These are phyloP conservation scores for Metschnikowia vanudenii DNA, from an alignment of 805 yeast genomes.

Conservation along the genomic window DNA sequence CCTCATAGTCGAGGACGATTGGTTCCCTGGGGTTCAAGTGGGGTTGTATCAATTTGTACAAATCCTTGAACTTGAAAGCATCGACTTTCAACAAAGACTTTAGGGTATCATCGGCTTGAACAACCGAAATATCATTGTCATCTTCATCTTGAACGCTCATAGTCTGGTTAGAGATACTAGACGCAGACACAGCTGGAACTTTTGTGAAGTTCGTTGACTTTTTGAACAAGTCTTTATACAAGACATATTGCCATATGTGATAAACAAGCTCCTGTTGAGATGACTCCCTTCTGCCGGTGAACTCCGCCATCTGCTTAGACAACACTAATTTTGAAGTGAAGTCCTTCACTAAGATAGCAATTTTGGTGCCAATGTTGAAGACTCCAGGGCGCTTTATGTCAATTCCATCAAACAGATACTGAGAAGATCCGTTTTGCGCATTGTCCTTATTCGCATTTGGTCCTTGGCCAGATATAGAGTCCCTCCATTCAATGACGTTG, in stretches of 20 bases:
- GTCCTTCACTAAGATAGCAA: slow-evolving; percentile 74
- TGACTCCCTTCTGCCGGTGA: slow-evolving; percentile 74
- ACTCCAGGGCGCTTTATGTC: slow-evolving; percentile 81
- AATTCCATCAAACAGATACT: slow-evolving; percentile 70
- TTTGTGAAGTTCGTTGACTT: slow-evolving; percentile 29
- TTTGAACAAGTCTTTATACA: slow-evolving; percentile 57
- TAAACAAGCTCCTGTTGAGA: slow-evolving; percentile 85
- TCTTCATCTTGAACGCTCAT: slow-evolving; percentile 23
- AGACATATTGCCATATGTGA: slow-evolving; percentile 74
- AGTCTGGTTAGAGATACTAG: slow-evolving; percentile 19
- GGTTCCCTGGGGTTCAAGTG: slow-evolving; percentile 83
- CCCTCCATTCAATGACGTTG: slow-evolving; percentile 86
- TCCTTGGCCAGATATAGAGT: slow-evolving; percentile 39
- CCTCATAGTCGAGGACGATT: slow-evolving; percentile 67
- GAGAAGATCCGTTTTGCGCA: slow-evolving; percentile 18
- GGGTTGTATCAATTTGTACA: slow-evolving; percentile 64
- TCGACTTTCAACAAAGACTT: slow-evolving; percentile 47
- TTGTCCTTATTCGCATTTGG: slow-evolving; percentile 21
- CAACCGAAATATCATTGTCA: slow-evolving; percentile 34
- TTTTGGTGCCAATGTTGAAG: slow-evolving; percentile 54
- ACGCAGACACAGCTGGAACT: slow-evolving; percentile 41
- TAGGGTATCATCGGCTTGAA: slow-evolving; percentile 46
- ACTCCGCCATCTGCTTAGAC: slow-evolving; percentile 59
- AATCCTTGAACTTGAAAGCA: slow-evolving; percentile 64
- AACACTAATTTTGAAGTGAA: slow-evolving; percentile 65